Base-by-base conservation (phyloP, 75 land plant species). In the Cunninghamia lanceolata region DNA sequence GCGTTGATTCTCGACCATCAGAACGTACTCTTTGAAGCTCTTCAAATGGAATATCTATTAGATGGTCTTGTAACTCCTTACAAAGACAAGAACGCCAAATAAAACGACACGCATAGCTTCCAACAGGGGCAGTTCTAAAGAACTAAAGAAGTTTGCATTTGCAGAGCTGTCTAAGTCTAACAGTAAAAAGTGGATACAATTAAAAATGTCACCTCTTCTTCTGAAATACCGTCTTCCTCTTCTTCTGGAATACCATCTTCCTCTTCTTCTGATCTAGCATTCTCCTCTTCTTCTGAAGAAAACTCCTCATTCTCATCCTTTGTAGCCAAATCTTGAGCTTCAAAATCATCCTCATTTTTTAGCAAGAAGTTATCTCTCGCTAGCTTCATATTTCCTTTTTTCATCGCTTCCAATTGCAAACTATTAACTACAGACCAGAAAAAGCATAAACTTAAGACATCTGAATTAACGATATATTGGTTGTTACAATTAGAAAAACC, bases 41-140 rank as follows among this genome's bases (percentile, higher is more conserved):
- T 75, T 90, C 91, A 84, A 90, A 90, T 52, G 91, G 90, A 56
- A 90, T 82, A 88, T 88, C 91, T 50, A 89, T 89, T 36, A 90
- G 87, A 54, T 88, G 85, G 59, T 66, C 85, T 89, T 83, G 82
- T 40, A 90, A 74, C 53, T 86, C 91, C 84, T 82, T 32, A 82
- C 34, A 47, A 46, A 13, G 25, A 34, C 42, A 78, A 40, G 40
- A 75, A 75, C 15, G 7, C 15, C 42, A 39, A 14, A 78, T 78
- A 11, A 78, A 21, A 40, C 21, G 21, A 40, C 45, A 40, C 0
- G 45, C 19, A 42, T 19, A 78, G 43, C 10, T 39, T 40, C 42
- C 6, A 78, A 6, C 4, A 10, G 39, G 38, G 19, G 36, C 3
- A 3, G 5, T 15, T 17, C 34, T 46, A 46, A 25, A 46, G 10